A percentile compares a stretch with the other conserved stretches of the same genome.
These are phyloP conservation scores for Aureobasidium sp. DNA, from an alignment of 2,329 filamentous ascomycete species.

Conservation along the genomic window DNA sequence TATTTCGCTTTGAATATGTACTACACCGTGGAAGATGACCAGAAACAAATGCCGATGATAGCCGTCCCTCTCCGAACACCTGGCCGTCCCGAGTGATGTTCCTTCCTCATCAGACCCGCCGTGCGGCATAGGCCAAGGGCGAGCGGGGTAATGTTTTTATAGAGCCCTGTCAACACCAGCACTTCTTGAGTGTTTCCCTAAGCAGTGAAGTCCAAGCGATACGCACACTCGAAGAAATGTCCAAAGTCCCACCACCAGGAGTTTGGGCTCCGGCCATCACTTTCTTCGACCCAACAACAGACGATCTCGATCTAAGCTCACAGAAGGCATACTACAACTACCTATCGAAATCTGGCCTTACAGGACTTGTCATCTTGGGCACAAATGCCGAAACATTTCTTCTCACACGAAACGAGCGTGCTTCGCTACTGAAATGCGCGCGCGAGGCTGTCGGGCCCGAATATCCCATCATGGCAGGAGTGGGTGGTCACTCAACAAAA, in stretches of 20 bases:
- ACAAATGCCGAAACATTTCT: constrained; percentile 41
- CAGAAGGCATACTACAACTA: constrained; percentile 38
- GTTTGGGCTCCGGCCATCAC: constrained; percentile 35
- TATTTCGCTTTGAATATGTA: background rate
- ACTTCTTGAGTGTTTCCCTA: background rate
- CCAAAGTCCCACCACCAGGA: constrained; percentile 15
- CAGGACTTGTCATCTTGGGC: constrained; percentile 38
- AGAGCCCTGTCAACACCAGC: background rate
- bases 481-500: constrained; percentile 34
- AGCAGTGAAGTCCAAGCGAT: background rate
- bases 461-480: constrained; percentile 37
- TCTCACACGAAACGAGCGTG: constrained; percentile 36
- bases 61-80: background rate
- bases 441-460: constrained; percentile 33
- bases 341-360: constrained; percentile 33
- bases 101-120: background rate
- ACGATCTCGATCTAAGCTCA: constrained; percentile 32
- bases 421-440: constrained; percentile 26
- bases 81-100: background rate
- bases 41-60: background rate
- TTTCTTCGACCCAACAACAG: constrained; percentile 34
- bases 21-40: background rate
- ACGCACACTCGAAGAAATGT: background rate
- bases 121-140: background rate
- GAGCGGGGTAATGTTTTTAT: constrained; percentile 1